phyloP scores from a whole-genome alignment of 495 filamentous ascomycete species.

The Letharia lupina region DNA sequence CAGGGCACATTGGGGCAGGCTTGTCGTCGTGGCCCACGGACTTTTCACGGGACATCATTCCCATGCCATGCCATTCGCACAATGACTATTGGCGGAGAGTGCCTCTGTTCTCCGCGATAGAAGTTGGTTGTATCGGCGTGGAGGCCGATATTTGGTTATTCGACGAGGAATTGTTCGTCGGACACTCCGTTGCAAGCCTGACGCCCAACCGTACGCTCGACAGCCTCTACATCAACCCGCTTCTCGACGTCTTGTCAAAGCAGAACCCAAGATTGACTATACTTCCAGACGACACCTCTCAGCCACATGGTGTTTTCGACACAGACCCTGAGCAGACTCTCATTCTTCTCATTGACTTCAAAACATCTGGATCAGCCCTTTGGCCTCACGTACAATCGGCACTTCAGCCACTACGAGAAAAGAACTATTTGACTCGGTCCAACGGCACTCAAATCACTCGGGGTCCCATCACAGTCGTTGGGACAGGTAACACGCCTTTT shows the following conservation, averaged over 20 bases:
- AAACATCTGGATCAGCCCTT: constrained; percentile 31
- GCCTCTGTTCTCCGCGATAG: constrained; percentile 59
- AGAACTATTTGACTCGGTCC: constrained; percentile 35
- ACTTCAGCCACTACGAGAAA: constrained; percentile 34
- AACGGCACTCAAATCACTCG: constrained; percentile 32
- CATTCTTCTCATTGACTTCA: constrained; percentile 40
- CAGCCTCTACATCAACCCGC: constrained; percentile 49
- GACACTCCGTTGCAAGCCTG: constrained; percentile 45
- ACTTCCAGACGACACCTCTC: constrained; percentile 9
- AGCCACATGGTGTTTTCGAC: constrained; percentile 37
- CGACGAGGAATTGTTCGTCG: constrained; percentile 57
- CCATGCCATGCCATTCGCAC: constrained; percentile 70
- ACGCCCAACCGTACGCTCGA: constrained; percentile 44
- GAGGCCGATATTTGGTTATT: constrained; percentile 89
- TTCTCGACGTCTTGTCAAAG: constrained; percentile 43
- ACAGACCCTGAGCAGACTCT: constrained; percentile 32
- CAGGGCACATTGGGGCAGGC: constrained; percentile 39
- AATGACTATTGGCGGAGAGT: constrained; percentile 83
- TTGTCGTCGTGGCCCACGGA: constrained; percentile 64
- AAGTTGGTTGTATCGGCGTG: constrained; percentile 58
- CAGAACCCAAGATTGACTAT: constrained; percentile 33
- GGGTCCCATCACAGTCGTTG: constrained; percentile 40
- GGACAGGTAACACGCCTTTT: constrained; percentile 41
- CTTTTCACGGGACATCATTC: constrained; percentile 60
- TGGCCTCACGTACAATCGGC: constrained; percentile 36